Percentiles rank a stretch among this genome's conserved stretches.
Conservation (phyloP, 768 basidiomycete species). For the Kwoniella heveanensis region DNA sequence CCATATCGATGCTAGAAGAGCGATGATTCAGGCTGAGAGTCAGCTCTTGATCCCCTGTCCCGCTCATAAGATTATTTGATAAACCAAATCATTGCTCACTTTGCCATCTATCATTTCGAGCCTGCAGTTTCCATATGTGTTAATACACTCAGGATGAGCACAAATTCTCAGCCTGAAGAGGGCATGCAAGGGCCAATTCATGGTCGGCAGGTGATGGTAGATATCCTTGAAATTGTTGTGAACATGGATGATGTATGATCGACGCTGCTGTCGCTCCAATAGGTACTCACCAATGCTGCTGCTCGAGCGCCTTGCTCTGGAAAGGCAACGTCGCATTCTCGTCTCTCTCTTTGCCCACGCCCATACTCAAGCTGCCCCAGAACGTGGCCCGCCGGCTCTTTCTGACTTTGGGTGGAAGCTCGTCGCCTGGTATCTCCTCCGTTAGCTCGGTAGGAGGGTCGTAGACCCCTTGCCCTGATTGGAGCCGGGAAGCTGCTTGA, state of each 20-base stretch:
- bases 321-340: conserved; percentile 40
- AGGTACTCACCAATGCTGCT: conserved; percentile 52
- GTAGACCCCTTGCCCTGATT: conserved; percentile 37
- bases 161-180: too few species aligned
- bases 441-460: conserved; percentile 9
- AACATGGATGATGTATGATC: too few species aligned
- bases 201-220: too few species aligned
- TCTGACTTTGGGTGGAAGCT: neutral
- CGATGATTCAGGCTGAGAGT: too few species aligned
- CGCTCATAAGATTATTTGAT: neutral
- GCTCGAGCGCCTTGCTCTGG: conserved; percentile 43
- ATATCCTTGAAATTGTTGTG: too few species aligned
- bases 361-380: conserved; percentile 36
- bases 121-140: conserved; percentile 9
- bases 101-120: conserved; percentile 54
- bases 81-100: conserved; percentile 21
- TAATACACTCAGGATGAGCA: neutral
- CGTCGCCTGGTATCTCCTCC: neutral
- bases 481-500: conserved; percentile 34
- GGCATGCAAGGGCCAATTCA: too few species aligned
- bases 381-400: conserved; percentile 35
- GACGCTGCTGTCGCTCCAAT: too few species aligned
- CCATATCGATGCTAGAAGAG: conserved; percentile 43
- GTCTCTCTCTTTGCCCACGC: conserved; percentile 31
- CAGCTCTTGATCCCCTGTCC: neutral